phyloP scores from a whole-genome alignment of 2,329 filamentous ascomycete genomes.

The Fusarium bulbicola region DNA sequence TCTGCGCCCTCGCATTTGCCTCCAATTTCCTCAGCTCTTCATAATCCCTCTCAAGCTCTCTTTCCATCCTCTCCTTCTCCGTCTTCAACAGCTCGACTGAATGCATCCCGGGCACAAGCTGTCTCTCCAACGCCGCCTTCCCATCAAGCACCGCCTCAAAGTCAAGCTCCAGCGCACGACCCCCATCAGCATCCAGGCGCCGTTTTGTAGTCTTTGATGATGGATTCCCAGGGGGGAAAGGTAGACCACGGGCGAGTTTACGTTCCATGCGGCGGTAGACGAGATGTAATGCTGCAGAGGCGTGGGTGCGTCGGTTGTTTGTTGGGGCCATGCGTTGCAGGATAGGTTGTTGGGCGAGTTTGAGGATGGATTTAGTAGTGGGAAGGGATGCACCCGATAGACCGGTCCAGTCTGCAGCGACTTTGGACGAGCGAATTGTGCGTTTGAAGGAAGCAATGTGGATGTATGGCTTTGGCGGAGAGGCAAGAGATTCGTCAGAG shows the following conservation, averaged over 20 bases:
- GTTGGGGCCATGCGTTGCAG: conserved; percentile 63
- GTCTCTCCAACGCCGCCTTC: conserved; percentile 63
- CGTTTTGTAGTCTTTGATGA: conserved; percentile 33
- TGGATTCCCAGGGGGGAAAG: conserved; percentile 67
- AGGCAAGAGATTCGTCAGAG: conserved; percentile 33
- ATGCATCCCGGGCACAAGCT: conserved; percentile 70
- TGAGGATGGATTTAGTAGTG: conserved; percentile 64
- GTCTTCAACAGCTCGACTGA: conserved; percentile 67
- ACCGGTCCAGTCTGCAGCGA: conserved; percentile 74
- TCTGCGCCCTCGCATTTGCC: conserved; percentile 64
- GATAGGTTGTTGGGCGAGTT: conserved; percentile 68
- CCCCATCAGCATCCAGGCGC: conserved; percentile 46
- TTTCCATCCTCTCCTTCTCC: conserved; percentile 67
- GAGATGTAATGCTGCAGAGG: conserved; percentile 63
- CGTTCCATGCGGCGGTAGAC: conserved; percentile 64
- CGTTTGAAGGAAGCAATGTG: conserved; percentile 62
- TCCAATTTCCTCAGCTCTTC: conserved; percentile 60
- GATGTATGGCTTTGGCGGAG: conserved; percentile 54
- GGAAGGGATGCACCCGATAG: conserved; percentile 64
- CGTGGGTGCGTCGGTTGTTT: conserved; percentile 60
- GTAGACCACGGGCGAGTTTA: conserved; percentile 67
- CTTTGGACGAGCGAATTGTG: conserved; percentile 67
- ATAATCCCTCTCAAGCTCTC: conserved; percentile 65
- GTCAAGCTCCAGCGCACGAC: conserved; percentile 68
- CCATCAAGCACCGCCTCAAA: conserved; percentile 71